Evolutionary conservation across 2,329 filamentous ascomycete species (phyloP), one percentile per base, ranked within the genome.

Genomic region (Claviceps pazoutovae): DNA sequence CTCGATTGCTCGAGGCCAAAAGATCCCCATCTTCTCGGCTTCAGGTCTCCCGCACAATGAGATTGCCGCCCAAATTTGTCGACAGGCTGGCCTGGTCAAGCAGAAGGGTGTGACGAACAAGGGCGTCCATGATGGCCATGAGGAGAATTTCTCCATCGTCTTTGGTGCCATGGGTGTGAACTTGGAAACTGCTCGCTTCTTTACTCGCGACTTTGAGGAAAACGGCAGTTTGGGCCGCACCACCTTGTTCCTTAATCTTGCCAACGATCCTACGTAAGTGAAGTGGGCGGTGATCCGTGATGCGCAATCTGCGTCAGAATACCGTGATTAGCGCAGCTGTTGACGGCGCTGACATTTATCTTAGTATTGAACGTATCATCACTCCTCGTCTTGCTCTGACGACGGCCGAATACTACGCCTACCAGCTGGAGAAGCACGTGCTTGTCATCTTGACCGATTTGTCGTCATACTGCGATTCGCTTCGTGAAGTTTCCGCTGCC

Each of bases 131-230:
- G 94, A 98, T 64, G 90, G 83, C 52, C 93, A 98, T 71, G 89
- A 96, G 65, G 93, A 98, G 66, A 98, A 98, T 76, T 98, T 98
- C 79, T 96, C 90, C 55, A 98, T 98, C 64, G 93, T 98, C 53
- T 98, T 98, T 67, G 94, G 88, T 66, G 93, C 93, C 65, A 98
- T 98, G 93, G 93, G 93, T 89, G 93, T 98, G 62, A 98, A 98
- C 76, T 83, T 98, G 84, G 93, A 98, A 69, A 98, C 93, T 36
- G 88, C 86, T 62, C 86, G 93, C 62, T 98, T 98, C 81, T 98
- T 98, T 76, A 97, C 91, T 39, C 82, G 88, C 59, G 93, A 98
- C 65, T 98, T 98, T 65, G 93, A 98, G 71, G 89, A 98, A 79
- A 98, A 98, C 71, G 94, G 94, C 61, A 95, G 88, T 73, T 83